A percentile compares a stretch with the other conserved stretches of the same genome.
phyloP scores from a whole-genome alignment of 148 eudicot species.

The Polygonum aviculare region DNA sequence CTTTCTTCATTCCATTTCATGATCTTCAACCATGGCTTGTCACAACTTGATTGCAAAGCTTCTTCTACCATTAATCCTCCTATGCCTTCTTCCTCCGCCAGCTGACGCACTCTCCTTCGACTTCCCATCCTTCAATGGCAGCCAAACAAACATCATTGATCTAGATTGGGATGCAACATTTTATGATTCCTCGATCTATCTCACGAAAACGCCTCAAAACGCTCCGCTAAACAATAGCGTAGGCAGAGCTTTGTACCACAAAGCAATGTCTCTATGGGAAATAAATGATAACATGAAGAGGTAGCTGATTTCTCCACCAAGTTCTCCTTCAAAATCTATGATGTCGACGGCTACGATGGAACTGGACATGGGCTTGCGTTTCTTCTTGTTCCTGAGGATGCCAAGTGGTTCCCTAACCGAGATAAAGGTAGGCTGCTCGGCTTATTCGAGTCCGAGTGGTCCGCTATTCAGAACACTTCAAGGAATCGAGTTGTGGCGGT shows the following conservation, averaged over 20 bases:
- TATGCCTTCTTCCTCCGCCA: background rate
- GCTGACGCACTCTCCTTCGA: background rate
- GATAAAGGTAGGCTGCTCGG: slow-evolving; percentile 36
- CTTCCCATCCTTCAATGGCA: background rate
- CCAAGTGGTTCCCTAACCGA: slow-evolving; percentile 30
- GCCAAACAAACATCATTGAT: background rate
- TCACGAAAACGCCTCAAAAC: background rate
- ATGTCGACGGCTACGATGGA: background rate
- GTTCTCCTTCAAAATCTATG: slow-evolving; percentile 37
- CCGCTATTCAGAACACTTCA: slow-evolving; percentile 3
- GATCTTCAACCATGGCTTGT: background rate
- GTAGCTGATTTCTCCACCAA: slow-evolving; percentile 41
- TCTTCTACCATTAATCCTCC: background rate
- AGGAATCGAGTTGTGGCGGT: slow-evolving; percentile 28
- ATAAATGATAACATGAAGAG: background rate
- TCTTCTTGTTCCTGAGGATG: slow-evolving; percentile 41
- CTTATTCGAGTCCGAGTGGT: slow-evolving; percentile 40
- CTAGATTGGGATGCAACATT: background rate
- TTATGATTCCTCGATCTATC: background rate
- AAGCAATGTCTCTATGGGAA: background rate
- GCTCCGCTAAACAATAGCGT: background rate
- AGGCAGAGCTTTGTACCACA: background rate
- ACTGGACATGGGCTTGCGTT: slow-evolving; percentile 45
- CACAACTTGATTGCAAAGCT: background rate
- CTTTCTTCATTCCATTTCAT: background rate